Percentiles rank a stretch among this genome's conserved stretches.
Evolutionary conservation across 1,284 basidiomycete species (phyloP).

Genomic region (Mycena citricolor): DNA sequence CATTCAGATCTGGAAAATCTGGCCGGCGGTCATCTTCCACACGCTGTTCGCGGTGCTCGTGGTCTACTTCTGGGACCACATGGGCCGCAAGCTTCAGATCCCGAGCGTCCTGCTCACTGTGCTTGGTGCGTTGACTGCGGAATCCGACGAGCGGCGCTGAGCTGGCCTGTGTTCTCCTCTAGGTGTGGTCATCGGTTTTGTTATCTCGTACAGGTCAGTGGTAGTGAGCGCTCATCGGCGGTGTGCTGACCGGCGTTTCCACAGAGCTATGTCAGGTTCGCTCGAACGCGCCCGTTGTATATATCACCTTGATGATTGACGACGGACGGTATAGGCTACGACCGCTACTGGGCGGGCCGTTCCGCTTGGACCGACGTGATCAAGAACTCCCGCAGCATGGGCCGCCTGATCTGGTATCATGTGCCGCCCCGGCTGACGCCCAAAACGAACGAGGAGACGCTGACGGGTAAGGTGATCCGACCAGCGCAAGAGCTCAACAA

Average conservation of each 20-base stretch:
- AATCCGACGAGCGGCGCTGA: not conserved
- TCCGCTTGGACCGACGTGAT: slow-evolving; percentile 61
- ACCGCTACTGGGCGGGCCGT: slow-evolving; percentile 66
- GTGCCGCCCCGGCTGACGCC: slow-evolving; percentile 47
- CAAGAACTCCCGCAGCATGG: slow-evolving; percentile 44
- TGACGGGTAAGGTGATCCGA: slow-evolving; percentile 31
- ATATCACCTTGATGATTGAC: slow-evolving; percentile 29
- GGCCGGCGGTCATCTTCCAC: slow-evolving; percentile 64
- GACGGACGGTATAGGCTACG: slow-evolving; percentile 43
- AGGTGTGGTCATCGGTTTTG: slow-evolving; percentile 73
- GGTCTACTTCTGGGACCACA: slow-evolving; percentile 44
- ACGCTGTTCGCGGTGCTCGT: slow-evolving; percentile 57
- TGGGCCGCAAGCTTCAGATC: slow-evolving; percentile 43
- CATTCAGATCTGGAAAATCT: slow-evolving; percentile 63
- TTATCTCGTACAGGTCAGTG: slow-evolving; percentile 64
- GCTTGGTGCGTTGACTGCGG: slow-evolving; percentile 47
- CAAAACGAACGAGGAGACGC: slow-evolving; percentile 38
- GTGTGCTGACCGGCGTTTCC: too few species aligned
- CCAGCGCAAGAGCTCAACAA: slow-evolving; percentile 42
- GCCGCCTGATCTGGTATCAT: slow-evolving; percentile 63
- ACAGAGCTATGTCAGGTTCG: slow-evolving; percentile 63
- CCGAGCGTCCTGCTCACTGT: slow-evolving; percentile 62
- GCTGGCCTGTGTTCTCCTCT: too few species aligned
- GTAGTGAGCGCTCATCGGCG: slow-evolving; percentile 29
- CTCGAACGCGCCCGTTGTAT: slow-evolving; percentile 37